Conservation (phyloP, 1,139 yeast genomes). For the Hemisphaericaspora subhashii region DNA sequence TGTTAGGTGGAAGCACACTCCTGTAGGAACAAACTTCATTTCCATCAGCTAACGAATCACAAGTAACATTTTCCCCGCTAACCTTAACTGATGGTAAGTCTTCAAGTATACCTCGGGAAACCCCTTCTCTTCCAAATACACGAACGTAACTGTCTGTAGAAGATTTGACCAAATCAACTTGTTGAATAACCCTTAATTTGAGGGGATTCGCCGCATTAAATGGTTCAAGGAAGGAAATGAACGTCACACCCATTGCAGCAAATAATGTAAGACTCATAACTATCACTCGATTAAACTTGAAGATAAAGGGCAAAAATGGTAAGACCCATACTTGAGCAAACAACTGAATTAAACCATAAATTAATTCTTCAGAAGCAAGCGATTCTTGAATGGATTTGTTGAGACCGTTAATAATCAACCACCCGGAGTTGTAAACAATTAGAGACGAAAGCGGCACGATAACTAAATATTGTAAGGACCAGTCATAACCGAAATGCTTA, state of each 20-base stretch:
- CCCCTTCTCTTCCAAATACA: slow-evolving; percentile 54
- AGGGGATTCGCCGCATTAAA: slow-evolving; percentile 62
- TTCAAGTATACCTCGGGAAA: slow-evolving; percentile 38
- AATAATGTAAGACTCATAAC: slow-evolving; percentile 35
- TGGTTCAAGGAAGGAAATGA: slow-evolving; percentile 45
- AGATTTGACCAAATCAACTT: slow-evolving; percentile 42
- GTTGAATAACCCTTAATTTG: slow-evolving; percentile 68
- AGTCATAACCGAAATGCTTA: slow-evolving; percentile 64
- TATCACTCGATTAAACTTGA: slow-evolving; percentile 60
- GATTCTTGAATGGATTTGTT: slow-evolving; percentile 74
- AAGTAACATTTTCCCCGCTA: slow-evolving; percentile 27
- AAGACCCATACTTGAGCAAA: slow-evolving; percentile 45
- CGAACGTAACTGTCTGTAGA: slow-evolving; percentile 37
- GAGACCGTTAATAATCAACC: slow-evolving; percentile 59
- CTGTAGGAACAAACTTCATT: slow-evolving; percentile 53
- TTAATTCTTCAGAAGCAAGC: slow-evolving; percentile 39
- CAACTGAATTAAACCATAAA: slow-evolving; percentile 44
- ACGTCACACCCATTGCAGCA: slow-evolving; percentile 33
- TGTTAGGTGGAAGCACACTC: slow-evolving; percentile 51
- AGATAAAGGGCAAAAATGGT: slow-evolving; percentile 69
- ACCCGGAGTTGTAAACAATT: slow-evolving; percentile 51
- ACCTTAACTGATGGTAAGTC: slow-evolving; percentile 67
- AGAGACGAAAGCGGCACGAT: slow-evolving; percentile 66
- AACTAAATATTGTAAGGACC: slow-evolving; percentile 72
- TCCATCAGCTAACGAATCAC: slow-evolving; percentile 43